Percentiles rank a stretch among this genome's conserved stretches.
Conservation (phyloP, 2,329 filamentous ascomycete genomes). For the Xylariomycetidae sp. region DNA sequence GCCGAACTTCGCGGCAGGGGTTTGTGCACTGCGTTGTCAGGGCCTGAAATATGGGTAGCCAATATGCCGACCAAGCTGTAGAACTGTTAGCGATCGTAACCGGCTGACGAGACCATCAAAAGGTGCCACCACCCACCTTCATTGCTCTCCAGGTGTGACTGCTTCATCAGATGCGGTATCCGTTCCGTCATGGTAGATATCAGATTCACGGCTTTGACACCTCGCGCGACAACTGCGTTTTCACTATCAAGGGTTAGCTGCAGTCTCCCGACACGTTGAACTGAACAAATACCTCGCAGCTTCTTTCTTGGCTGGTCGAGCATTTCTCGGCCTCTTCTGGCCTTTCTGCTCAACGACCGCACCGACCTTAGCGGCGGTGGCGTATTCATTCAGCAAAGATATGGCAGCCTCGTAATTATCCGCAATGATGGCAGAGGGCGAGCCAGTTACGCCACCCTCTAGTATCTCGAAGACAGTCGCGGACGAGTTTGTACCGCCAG, state of each 20-base stretch:
- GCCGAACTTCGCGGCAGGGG: conserved; percentile 85
- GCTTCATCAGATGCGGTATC: conserved; percentile 81
- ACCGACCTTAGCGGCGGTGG: conserved; percentile 71
- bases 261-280: not conserved
- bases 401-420: conserved; percentile 94
- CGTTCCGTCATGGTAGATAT: conserved; percentile 77
- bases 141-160: conserved; percentile 83
- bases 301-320: conserved; percentile 42
- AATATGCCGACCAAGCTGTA: conserved; percentile 94
- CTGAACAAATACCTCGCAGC: conserved; percentile 45
- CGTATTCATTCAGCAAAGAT: conserved; percentile 80
- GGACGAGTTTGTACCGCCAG: conserved; percentile 63
- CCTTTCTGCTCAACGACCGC: conserved; percentile 63
- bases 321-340: conserved; percentile 31
- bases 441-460: conserved; percentile 65
- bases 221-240: conserved; percentile 68
- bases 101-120: not conserved
- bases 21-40: conserved; percentile 89
- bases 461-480: conserved; percentile 81
- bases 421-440: conserved; percentile 78
- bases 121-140: conserved; percentile 52
- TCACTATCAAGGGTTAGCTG: conserved; percentile 39
- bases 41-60: conserved; percentile 89
- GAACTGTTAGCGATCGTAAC: conserved; percentile 19
- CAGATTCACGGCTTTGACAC: conserved; percentile 72